phyloP scores from a whole-genome alignment of 2,329 filamentous ascomycete genomes.

The Nothopassalora personata region DNA sequence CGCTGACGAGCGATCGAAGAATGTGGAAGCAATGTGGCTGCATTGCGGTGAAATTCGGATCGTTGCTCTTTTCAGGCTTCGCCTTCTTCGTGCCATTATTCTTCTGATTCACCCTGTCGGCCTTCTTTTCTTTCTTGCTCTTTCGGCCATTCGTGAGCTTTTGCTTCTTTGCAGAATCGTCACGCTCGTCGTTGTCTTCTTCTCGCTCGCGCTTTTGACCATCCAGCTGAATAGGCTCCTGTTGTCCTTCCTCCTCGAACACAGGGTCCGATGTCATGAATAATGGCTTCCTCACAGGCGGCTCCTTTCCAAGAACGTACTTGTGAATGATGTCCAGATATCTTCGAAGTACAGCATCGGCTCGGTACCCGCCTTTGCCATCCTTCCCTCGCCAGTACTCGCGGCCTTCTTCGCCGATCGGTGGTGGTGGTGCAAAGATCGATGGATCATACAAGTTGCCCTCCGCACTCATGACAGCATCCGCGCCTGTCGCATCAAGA shows the following conservation, averaged over 20 bases:
- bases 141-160: neutral
- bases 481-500: slow-evolving; percentile 75
- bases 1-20: slow-evolving; percentile 71
- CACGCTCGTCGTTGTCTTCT: neutral
- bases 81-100: neutral
- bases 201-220: slow-evolving; percentile 5
- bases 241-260: slow-evolving; percentile 32
- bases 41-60: slow-evolving; percentile 68
- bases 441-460: slow-evolving; percentile 88
- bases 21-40: slow-evolving; percentile 93
- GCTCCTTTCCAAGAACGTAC: slow-evolving; percentile 62
- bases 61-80: slow-evolving; percentile 47
- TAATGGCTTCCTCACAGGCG: slow-evolving; percentile 64
- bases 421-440: slow-evolving; percentile 69
- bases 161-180: slow-evolving; percentile 21
- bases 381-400: slow-evolving; percentile 83
- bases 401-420: slow-evolving; percentile 58
- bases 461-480: slow-evolving; percentile 94
- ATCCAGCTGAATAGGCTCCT: neutral
- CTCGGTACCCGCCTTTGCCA: slow-evolving; percentile 76
- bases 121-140: neutral
- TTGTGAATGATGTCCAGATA: slow-evolving; percentile 88
- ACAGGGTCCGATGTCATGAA: slow-evolving; percentile 58
- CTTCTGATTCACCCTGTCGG: neutral
- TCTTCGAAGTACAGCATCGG: slow-evolving; percentile 79